Percentiles rank a stretch among this genome's conserved stretches.
Conservation (phyloP, 2,329 filamentous ascomycete species). For the Ophiostoma novo-ulmi region DNA sequence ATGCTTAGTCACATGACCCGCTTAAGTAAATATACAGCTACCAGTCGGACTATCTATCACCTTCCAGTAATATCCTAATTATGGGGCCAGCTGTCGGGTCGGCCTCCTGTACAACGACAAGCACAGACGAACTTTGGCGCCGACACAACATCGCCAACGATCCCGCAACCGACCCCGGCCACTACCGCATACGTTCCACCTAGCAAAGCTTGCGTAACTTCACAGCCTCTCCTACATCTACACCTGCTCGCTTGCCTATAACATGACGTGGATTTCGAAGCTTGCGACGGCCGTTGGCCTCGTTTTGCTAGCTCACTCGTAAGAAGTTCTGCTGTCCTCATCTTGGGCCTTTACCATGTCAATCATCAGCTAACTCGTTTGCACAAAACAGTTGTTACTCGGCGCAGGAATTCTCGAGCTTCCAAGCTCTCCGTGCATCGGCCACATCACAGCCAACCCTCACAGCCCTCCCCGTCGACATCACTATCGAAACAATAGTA, state of each 20-base stretch:
- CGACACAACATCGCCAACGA: not conserved
- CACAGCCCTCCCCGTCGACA: conserved; percentile 68
- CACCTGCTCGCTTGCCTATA: not conserved
- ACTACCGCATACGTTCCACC: not conserved
- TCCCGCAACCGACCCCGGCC: not conserved
- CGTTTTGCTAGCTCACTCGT: conserved; percentile 81
- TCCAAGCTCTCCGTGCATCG: conserved; percentile 50
- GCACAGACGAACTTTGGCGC: not conserved
- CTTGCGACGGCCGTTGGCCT: conserved; percentile 69
- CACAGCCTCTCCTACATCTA: not conserved
- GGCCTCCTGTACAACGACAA: not conserved
- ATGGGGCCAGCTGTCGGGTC: conserved; percentile 2
- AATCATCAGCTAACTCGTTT: conserved; percentile 12
- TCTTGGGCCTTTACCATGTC: not conserved
- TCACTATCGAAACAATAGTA: conserved; percentile 77
- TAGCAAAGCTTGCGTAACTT: not conserved
- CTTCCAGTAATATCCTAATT: not conserved
- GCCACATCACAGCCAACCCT: conserved; percentile 40
- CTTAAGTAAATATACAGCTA: not conserved
- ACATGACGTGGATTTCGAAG: conserved; percentile 68
- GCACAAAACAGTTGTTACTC: conserved; percentile 75
- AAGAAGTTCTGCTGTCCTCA: conserved; percentile 38
- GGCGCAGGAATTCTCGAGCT: conserved; percentile 80
- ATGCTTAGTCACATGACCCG: not conserved
- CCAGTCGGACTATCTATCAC: not conserved